Conservation (phyloP, 2,329 filamentous ascomycete genomes). For the Achaetomium macrosporum region DNA sequence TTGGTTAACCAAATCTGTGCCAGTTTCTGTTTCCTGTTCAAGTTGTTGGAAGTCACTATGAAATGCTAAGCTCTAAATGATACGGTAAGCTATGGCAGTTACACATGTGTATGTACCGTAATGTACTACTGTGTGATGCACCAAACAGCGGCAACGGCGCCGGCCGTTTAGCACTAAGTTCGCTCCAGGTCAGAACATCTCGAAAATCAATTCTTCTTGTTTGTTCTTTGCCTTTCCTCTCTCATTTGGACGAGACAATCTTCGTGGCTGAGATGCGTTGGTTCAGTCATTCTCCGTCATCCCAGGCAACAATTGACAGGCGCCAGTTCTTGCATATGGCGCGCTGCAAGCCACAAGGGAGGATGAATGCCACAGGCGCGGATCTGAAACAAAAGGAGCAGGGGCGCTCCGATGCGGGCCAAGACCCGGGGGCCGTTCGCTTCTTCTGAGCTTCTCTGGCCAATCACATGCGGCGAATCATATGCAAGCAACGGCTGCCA, state of each 20-base stretch:
- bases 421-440: not conserved
- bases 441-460: not conserved
- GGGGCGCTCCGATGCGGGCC: constrained; percentile 8
- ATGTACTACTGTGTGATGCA: not conserved
- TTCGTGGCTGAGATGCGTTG: not conserved
- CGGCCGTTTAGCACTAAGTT: too few species aligned
- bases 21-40: not conserved
- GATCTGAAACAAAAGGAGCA: constrained; percentile 22
- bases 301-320: not conserved
- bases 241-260: too few species aligned
- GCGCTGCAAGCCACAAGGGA: not conserved
- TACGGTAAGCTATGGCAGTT: not conserved
- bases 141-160: too few species aligned
- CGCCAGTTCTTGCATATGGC: not conserved
- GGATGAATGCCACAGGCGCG: not conserved
- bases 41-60: too few species aligned
- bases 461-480: not conserved
- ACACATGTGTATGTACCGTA: not conserved
- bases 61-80: too few species aligned
- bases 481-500: not conserved
- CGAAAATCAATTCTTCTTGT: too few species aligned
- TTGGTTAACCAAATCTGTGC: not conserved
- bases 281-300: not conserved
- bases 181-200: too few species aligned
- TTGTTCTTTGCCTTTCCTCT: too few species aligned